Evolutionary conservation across 352 stramenopile genomes (phyloP).

Genomic region (Globisporangium uncinulatum): DNA sequence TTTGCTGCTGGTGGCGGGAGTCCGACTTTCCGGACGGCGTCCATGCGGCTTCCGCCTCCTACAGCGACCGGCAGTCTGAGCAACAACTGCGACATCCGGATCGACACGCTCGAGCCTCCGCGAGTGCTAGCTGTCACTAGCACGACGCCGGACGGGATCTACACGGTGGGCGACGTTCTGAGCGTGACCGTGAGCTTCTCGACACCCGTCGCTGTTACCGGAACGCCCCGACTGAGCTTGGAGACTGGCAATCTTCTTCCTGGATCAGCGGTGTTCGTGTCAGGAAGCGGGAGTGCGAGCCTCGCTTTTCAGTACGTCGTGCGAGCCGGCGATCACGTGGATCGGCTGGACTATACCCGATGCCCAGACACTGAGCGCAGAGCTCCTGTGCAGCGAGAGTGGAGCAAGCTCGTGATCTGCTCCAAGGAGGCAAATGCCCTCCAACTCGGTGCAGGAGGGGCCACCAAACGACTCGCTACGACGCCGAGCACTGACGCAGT

Average conservation of each 20-base stretch:
- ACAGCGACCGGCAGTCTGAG: conserved; percentile 45
- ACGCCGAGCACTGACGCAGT: conserved; percentile 39
- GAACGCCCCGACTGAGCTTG: conserved; percentile 32
- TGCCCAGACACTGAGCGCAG: conserved; percentile 34
- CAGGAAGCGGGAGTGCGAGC: conserved; percentile 27
- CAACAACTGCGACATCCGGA: conserved; percentile 54
- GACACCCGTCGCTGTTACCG: conserved; percentile 38
- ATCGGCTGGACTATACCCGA: conserved; percentile 55
- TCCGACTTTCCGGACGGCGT: conserved; percentile 24
- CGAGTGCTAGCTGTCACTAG: conserved; percentile 44
- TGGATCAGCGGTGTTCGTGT: conserved; percentile 28
- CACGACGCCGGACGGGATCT: conserved; percentile 39
- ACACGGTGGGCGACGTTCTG: conserved; percentile 51
- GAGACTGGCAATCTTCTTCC: conserved; percentile 18
- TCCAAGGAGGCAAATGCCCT: conserved; percentile 34
- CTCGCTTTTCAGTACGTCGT: conserved; percentile 57
- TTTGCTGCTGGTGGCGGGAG: conserved; percentile 14
- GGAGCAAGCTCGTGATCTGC: conserved; percentile 50
- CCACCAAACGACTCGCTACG: conserved; percentile 40
- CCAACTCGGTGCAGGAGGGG: conserved; percentile 27
- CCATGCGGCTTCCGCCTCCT: conserved; percentile 36
- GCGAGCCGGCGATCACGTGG: conserved; percentile 36
- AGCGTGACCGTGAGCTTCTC: conserved; percentile 43
- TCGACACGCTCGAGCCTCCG: conserved; percentile 55
- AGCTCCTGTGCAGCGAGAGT: conserved; percentile 23